A percentile compares a stretch with the other conserved stretches of the same genome.
Conservation (phyloP, 1,284 basidiomycete genomes). For the Phenoliferia sp. region DNA sequence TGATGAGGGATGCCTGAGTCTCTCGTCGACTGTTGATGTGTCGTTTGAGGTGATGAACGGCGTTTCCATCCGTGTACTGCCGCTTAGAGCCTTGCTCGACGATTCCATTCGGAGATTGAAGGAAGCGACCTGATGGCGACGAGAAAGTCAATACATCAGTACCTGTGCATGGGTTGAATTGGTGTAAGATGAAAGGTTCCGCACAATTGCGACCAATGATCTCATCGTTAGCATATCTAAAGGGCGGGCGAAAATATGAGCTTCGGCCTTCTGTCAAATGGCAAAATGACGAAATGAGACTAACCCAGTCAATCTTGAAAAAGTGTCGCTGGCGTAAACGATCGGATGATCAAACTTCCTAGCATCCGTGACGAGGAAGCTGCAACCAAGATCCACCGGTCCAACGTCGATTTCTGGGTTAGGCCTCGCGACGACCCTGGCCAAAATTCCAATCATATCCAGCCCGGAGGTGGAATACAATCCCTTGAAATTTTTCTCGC, state of each 20-base stretch:
- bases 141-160: constrained; percentile 61
- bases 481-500: constrained; percentile 32
- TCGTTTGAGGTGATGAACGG: constrained; percentile 57
- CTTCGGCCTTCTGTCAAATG: background rate
- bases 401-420: constrained; percentile 74
- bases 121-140: constrained; percentile 52
- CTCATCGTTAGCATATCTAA: constrained; percentile 55
- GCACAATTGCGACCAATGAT: constrained; percentile 20
- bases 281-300: background rate
- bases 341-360: constrained; percentile 74
- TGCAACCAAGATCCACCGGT: constrained; percentile 84
- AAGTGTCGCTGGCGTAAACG: constrained; percentile 78
- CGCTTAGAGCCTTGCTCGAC: constrained; percentile 55
- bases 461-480: constrained; percentile 84
- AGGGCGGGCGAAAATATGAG: background rate
- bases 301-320: constrained; percentile 68
- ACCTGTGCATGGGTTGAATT: too few species aligned
- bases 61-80: constrained; percentile 61
- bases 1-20: constrained; percentile 80
- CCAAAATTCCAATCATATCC: constrained; percentile 75
- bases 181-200: background rate
- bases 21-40: constrained; percentile 67
- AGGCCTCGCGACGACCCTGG: constrained; percentile 66
- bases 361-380: constrained; percentile 81
- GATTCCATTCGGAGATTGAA: constrained; percentile 68